A percentile compares a stretch with the other conserved stretches of the same genome.
Conservation (phyloP, 345 rosid genomes). For the Brassica nigra region DNA sequence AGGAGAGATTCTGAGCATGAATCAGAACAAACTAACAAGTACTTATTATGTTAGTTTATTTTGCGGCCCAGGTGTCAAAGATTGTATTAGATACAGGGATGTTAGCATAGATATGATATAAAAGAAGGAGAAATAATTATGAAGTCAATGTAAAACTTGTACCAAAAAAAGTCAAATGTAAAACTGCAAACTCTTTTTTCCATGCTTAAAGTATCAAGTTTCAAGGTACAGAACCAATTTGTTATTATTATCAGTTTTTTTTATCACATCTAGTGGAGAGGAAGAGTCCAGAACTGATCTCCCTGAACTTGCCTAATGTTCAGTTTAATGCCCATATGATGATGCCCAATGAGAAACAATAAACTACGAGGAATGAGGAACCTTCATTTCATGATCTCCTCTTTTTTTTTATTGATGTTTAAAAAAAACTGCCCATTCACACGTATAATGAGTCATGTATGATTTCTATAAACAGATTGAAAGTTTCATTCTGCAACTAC, state of each 20-base stretch:
- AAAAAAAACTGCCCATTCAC: slow-evolving; percentile 40
- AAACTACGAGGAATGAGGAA: slow-evolving; percentile 31
- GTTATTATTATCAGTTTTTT: slow-evolving; percentile 7
- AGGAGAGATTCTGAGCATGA: slow-evolving; percentile 42
- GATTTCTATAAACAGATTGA: slow-evolving; percentile 7
- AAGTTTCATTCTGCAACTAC: slow-evolving; percentile 34
- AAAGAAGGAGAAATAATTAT: slow-evolving; percentile 15
- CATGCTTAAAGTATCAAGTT: slow-evolving; percentile 18
- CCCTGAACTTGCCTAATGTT: slow-evolving; percentile 56
- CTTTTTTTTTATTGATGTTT: neutral
- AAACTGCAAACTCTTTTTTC: slow-evolving; percentile 25
- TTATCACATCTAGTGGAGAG: slow-evolving; percentile 16
- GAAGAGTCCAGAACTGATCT: slow-evolving; percentile 42
- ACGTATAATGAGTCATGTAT: slow-evolving; percentile 32
- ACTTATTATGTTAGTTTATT: slow-evolving; percentile 20
- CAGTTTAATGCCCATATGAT: slow-evolving; percentile 44
- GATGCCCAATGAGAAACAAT: slow-evolving; percentile 14
- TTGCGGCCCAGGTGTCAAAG: slow-evolving; percentile 39
- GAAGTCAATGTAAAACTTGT: slow-evolving; percentile 15
- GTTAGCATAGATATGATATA: slow-evolving; percentile 54
- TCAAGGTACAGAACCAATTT: slow-evolving; percentile 24
- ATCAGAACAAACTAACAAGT: slow-evolving; percentile 33
- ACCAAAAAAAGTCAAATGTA: neutral
- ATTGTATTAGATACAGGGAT: slow-evolving; percentile 42
- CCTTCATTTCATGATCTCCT: slow-evolving; percentile 31